Evolutionary conservation across 495 filamentous ascomycete genomes (phyloP), one percentile per base, ranked within the genome.

Genomic region (Podospora pseudopauciseta): DNA sequence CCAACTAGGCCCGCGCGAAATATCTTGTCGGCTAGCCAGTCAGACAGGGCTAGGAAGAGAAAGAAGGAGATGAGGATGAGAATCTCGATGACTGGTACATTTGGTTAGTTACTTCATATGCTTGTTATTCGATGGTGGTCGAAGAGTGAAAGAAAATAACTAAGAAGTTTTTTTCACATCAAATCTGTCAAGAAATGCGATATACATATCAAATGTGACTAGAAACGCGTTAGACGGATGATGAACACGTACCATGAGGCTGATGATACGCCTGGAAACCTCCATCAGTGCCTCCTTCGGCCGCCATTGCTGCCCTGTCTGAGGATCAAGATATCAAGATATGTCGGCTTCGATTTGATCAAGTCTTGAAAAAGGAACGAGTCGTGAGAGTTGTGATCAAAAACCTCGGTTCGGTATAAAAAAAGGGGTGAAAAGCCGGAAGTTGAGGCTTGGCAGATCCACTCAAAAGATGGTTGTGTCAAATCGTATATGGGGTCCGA

Each of bases 1-100:
- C 92, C 91, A 62, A 94, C 81, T 4, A 94, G 81, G 0, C 90
- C 89, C 70, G 91, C 93, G 74, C 87, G 91, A 0, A 93, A 66
- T 0, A 87, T 68, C 34, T 79, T 83, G 73, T 93, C 87, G 16
- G 93, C 81, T 7, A 82, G 61, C 67, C 80, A 77, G 68, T 88
- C 87, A 57, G 83, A 70, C 13, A 86, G 34, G 71, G 92, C 91
- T 27, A 92, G 83, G 11, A 88, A 80, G 5, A 93, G 72, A 3
- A 92, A 80, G 68, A 93, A 89, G 0, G 89, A 88, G 0, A 88
- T 76, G 28, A 85, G 80, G 23, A 83, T 85, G 15, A 94, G 83
- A 34, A 93, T 83, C 54, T 58, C 61, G 67, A 75, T 65, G 65
- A 75, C 74, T 76, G 39, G 7, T 49, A 49, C 34, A 39, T 11